Evolutionary conservation across 139 green algal genomes (phyloP), one percentile per base, ranked within the genome.

Genomic region (Tetradesmus lagerheimii): DNA sequence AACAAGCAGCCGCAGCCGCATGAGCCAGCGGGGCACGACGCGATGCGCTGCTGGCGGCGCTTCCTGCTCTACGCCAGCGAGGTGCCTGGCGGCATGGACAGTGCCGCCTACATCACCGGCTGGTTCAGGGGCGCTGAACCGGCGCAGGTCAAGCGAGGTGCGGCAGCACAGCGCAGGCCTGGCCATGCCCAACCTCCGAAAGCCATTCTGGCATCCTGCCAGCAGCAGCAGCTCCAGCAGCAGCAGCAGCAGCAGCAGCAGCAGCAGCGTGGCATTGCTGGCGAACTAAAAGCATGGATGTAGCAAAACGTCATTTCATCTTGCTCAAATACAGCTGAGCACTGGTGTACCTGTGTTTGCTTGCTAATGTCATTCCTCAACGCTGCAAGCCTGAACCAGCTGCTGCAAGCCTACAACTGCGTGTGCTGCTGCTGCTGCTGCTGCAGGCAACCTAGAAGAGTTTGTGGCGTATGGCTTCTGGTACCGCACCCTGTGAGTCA

Each of bases 381-480:
- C 8, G 12, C 47, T 20, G 47, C 47, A 71, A 23, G 57, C 57
- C 23, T 71, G 57, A 31, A 9, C 31, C 20, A 31, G 57, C 8
- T 31, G 47, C 50, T 27, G 50, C 50, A 64, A 71, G 57, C 4
- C 57, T 5, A 23, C 23, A 4, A 31, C 20, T 71, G 57, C 18
- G 3, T 5, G 20, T 71, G 57, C 57, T 66, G 53, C 57, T 71
- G 57, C 57, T 71, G 15, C 18, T 16, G 76, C 35, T 20, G 9
- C 18, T 71, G 85, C 85, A 89, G 85, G 62, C 11, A 92, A 92
- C 71, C 66, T 79, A 2, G 85, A 88, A 27, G 89, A 90, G 16
- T 90, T 92, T 66, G 80, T 90, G 50, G 83, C 83, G 12, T 92
- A 92, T 75, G 89, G 83, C 37, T 92, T 90, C 77, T 92, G 76